Percentiles rank a stretch among this genome's conserved stretches.
phyloP scores from a whole-genome alignment of 495 filamentous ascomycete genomes.

The Schizothecium vesticola region DNA sequence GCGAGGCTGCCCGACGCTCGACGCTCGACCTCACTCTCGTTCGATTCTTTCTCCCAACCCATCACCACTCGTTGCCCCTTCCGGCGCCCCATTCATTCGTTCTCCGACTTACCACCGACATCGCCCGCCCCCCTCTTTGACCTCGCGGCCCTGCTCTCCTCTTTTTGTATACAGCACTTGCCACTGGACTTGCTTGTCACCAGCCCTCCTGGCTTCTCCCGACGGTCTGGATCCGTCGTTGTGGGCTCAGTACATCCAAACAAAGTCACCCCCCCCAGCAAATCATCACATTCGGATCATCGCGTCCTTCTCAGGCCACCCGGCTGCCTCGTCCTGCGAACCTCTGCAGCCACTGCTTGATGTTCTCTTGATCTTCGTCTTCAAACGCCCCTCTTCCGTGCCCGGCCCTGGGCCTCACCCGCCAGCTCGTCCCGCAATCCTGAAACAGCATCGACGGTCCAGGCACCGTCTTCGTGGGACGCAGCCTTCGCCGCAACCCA shows the following conservation, averaged over 20 bases:
- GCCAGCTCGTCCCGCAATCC: constrained; percentile 25
- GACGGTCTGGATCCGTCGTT: constrained; percentile 13
- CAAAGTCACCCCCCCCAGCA: constrained; percentile 9
- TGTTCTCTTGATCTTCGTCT: constrained; percentile 38
- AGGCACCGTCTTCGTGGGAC: constrained; percentile 21
- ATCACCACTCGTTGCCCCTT: constrained; percentile 4
- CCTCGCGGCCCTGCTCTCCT: not conserved
- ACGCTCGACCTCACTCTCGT: not conserved
- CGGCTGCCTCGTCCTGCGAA: constrained; percentile 9
- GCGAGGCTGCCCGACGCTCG: not conserved
- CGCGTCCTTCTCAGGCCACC: constrained; percentile 11
- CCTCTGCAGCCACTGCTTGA: constrained; percentile 29
- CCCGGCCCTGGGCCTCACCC: constrained; percentile 8
- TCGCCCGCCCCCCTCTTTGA: constrained; percentile 8
- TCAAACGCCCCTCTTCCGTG: constrained; percentile 24
- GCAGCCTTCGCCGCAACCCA: constrained; percentile 16
- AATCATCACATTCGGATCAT: constrained; percentile 9
- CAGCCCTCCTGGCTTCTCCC: constrained; percentile 3
- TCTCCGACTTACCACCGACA: constrained; percentile 13
- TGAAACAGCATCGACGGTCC: constrained; percentile 29
- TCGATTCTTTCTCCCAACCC: not conserved
- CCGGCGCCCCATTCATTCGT: constrained; percentile 1
- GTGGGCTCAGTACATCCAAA: constrained; percentile 10
- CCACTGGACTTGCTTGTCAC: not conserved
- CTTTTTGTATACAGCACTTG: not conserved